Base-by-base conservation (phyloP, 2,329 filamentous ascomycete species). In the Ascochyta lentis region DNA sequence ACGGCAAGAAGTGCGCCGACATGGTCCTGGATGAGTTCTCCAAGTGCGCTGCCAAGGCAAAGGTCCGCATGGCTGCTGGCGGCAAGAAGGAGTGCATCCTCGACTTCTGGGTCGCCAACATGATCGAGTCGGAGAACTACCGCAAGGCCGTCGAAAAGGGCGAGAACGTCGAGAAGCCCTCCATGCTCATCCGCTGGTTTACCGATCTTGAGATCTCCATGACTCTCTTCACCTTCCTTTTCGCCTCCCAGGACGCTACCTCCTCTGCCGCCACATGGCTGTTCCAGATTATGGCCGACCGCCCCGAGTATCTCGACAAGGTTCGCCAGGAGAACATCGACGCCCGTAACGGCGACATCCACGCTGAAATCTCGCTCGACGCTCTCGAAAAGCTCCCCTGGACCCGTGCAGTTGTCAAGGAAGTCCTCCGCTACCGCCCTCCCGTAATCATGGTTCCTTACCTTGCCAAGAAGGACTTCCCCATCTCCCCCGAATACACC, bases 361-460 rank as follows among this genome's bases (percentile, higher is more conserved):
- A 89, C 61, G 87, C 86, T 22, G 81, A 85, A 15, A 79, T 96
- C 62, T 87, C 85, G 65, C 87, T 98, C 82, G 92, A 96, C 55
- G 84, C 95, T 77, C 86, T 98, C 42, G 95, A 98, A 73, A 88
- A 89, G 48, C 86, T 97, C 83, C 85, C 86, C 13, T 97, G 96
- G 77, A 98, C 95, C 39, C 90, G 92, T 56, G 94, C 92, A 37
- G 91, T 96, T 39, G 90, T 98, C 64, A 92, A 80, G 69, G 78
- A 80, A 69, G 73, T 69, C 10, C 70, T 81, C 37, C 91, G 95
- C 72, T 98, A 96, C 83, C 90, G 94, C 53, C 95, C 95, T 62
- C 95, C 95, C 53, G 95, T 99, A 70, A 85, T 97, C 77, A 96
- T 99, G 92, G 91, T 97, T 46, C 95, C 95, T 31, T 98, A 98